These are phyloP conservation scores for Osmozyma mogii DNA, from an alignment of 805 yeast species.

Conservation along the genomic window DNA sequence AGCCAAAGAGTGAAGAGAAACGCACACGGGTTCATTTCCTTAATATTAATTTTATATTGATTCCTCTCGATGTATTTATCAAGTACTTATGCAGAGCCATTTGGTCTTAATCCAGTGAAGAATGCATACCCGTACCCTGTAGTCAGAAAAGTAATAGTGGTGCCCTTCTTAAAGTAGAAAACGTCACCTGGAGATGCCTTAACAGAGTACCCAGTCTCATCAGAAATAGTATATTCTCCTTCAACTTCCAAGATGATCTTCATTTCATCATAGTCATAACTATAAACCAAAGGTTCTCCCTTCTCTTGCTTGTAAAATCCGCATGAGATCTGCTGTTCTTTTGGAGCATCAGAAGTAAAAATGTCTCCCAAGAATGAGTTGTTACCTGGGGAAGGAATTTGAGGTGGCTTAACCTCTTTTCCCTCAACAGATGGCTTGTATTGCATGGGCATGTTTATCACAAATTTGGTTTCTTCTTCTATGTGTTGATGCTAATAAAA, in stretches of 20 bases:
- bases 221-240: constrained; percentile 55
- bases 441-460: constrained; percentile 47
- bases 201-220: constrained; percentile 55
- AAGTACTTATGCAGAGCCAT: constrained; percentile 10
- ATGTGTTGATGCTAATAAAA: no score
- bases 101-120: constrained; percentile 54
- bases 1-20: no score
- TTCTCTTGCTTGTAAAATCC: constrained; percentile 66
- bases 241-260: constrained; percentile 61
- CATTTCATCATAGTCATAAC: constrained; percentile 57
- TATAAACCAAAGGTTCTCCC: constrained; percentile 63
- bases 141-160: constrained; percentile 52
- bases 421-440: constrained; percentile 48
- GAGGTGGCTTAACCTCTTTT: constrained; percentile 46
- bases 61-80: no score
- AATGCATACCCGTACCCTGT: constrained; percentile 60
- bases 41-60: no score
- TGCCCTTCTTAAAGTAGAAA: constrained; percentile 59
- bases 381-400: constrained; percentile 56
- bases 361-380: constrained; percentile 65
- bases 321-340: constrained; percentile 51
- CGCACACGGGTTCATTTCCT: no score
- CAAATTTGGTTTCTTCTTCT: no score
- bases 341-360: constrained; percentile 52
- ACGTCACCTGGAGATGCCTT: constrained; percentile 59